Conservation (phyloP, 2,329 filamentous ascomycete species). For the Arthroderma sp. region DNA sequence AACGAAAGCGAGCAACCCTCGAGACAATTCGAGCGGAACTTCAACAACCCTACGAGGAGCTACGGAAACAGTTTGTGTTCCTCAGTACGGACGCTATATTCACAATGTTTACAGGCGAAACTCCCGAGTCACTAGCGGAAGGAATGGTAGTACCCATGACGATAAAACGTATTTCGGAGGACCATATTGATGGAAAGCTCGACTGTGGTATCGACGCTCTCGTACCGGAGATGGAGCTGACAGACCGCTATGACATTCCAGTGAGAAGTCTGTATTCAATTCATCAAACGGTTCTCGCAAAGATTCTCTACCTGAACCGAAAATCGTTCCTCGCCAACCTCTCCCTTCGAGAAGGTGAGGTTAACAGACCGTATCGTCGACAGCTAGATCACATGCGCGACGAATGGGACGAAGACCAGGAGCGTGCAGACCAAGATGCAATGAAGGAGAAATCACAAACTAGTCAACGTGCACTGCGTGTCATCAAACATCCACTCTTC, state of each 20-base stretch:
- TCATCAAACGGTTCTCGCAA: slow-evolving; percentile 77
- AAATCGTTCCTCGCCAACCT: slow-evolving; percentile 74
- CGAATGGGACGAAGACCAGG: slow-evolving; percentile 78
- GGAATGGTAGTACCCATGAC: slow-evolving; percentile 89
- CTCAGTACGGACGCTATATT: slow-evolving; percentile 70
- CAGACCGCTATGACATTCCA: slow-evolving; percentile 52
- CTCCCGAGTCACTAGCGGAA: slow-evolving; percentile 63
- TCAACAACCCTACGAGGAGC: slow-evolving; percentile 84
- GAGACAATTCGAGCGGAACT: slow-evolving; percentile 93
- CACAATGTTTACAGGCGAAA: slow-evolving; percentile 94
- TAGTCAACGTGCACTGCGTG: slow-evolving; percentile 74
- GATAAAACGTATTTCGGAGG: slow-evolving; percentile 75
- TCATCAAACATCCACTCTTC: slow-evolving; percentile 97
- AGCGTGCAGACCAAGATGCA: slow-evolving; percentile 68
- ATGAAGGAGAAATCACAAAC: slow-evolving; percentile 74
- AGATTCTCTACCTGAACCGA: slow-evolving; percentile 75
- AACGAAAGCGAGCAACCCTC: slow-evolving; percentile 86
- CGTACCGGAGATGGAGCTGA: slow-evolving; percentile 70
- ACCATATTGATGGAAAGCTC: slow-evolving; percentile 84
- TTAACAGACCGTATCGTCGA: slow-evolving; percentile 59
- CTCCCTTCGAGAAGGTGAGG: slow-evolving; percentile 66
- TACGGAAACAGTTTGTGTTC: slow-evolving; percentile 64
- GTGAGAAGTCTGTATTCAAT: slow-evolving; percentile 61
- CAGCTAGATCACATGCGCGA: slow-evolving; percentile 58
- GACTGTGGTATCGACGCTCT: slow-evolving; percentile 90